Evolutionary conservation across 129 eudicot species (phyloP).

Genomic region (Flaveria sonorensis): DNA sequence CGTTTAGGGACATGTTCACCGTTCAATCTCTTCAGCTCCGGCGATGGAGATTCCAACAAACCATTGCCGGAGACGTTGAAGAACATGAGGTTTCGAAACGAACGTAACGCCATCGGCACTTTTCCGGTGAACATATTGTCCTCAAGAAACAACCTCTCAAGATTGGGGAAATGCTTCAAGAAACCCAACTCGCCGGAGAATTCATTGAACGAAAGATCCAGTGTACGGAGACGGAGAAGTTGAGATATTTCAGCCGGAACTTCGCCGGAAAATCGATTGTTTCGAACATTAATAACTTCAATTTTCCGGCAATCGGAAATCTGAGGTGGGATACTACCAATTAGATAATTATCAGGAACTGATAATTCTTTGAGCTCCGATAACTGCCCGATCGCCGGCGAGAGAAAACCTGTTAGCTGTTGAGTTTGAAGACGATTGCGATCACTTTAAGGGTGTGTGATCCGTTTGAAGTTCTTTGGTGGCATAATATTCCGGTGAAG

Average conservation of each 20-base stretch:
- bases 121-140: constrained; percentile 71
- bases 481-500: constrained; percentile 58
- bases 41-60: constrained; percentile 42
- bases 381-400: constrained; percentile 64
- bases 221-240: constrained; percentile 49
- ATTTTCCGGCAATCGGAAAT: constrained; percentile 55
- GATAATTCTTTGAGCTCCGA: constrained; percentile 70
- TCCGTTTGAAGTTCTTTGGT: constrained; percentile 34
- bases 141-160: constrained; percentile 61
- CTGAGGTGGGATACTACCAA: constrained; percentile 58
- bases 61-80: constrained; percentile 74
- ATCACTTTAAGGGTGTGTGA: constrained; percentile 51
- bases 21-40: constrained; percentile 21
- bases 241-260: constrained; percentile 59
- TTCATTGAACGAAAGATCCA: constrained; percentile 59
- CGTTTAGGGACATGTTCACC: constrained; percentile 45
- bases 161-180: constrained; percentile 65
- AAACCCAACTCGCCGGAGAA: constrained; percentile 62
- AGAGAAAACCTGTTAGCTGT: constrained; percentile 53
- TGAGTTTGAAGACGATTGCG: constrained; percentile 46
- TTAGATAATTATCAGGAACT: constrained; percentile 48
- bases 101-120: constrained; percentile 58
- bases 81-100: constrained; percentile 68
- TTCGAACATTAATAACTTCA: constrained; percentile 53
- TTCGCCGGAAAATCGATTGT: constrained; percentile 60